These are phyloP conservation scores for Trichophyton rubrum DNA, from an alignment of 2,329 filamentous ascomycete species.

Conservation along the genomic window DNA sequence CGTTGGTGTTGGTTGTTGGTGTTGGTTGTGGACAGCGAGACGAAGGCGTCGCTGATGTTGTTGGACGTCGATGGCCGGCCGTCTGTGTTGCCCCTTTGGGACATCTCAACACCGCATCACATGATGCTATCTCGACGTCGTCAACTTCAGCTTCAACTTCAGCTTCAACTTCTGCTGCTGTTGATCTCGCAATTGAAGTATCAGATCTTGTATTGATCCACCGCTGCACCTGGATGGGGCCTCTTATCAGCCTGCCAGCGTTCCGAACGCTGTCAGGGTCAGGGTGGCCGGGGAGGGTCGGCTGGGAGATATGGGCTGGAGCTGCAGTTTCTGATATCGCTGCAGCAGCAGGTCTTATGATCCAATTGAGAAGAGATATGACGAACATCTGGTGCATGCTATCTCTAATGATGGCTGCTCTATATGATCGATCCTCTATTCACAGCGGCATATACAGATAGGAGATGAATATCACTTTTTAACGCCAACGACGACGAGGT, in stretches of 20 bases:
- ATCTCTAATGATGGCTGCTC: not conserved
- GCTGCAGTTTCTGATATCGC: not conserved
- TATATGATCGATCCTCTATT: not conserved
- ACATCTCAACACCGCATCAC: not conserved
- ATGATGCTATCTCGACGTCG: not conserved
- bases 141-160: not conserved
- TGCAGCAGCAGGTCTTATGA: not conserved
- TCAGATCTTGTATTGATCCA: not conserved
- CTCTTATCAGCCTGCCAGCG: not conserved
- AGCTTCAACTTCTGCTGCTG: not conserved
- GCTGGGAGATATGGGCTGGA: not conserved
- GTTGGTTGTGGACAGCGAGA: not conserved
- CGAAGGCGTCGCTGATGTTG: no score
- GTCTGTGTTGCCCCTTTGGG: not conserved
- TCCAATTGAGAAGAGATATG: not conserved
- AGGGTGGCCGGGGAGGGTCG: not conserved
- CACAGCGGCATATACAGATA: not conserved
- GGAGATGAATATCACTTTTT: conserved; percentile 44
- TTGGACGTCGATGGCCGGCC: not conserved
- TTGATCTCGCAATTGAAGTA: not conserved
- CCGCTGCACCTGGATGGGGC: not conserved
- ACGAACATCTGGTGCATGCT: not conserved
- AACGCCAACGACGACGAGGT: conserved; percentile 83
- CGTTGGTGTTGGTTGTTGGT: not conserved
- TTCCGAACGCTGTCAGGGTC: not conserved